Conservation (phyloP, 1,139 yeast species). For the Taphrina populina region DNA sequence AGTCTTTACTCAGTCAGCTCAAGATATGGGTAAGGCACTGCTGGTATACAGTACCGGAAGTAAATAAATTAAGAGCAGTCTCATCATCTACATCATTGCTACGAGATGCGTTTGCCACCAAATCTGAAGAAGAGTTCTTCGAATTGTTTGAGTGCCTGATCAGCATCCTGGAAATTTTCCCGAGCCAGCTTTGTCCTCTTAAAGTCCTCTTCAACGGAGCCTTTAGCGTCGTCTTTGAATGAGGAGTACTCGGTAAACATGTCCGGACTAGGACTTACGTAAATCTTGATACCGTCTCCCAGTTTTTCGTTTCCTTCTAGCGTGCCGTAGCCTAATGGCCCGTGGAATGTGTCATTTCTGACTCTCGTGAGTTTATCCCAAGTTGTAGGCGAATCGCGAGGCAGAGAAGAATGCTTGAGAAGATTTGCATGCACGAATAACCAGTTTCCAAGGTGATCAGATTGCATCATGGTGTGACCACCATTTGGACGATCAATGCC, state of each 20-base stretch:
- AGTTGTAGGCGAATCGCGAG: constrained; percentile 8
- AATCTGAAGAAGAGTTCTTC: constrained; percentile 3
- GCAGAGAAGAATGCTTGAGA: constrained; percentile 22
- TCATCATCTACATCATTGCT: not conserved
- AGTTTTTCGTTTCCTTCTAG: constrained; percentile 9
- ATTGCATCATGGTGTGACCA: constrained; percentile 29
- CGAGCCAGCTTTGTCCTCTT: not conserved
- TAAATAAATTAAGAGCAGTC: too few relatives aligned
- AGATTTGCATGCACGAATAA: constrained; percentile 30
- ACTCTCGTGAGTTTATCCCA: not conserved
- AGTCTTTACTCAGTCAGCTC: too few relatives aligned
- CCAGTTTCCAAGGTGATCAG: constrained; percentile 23
- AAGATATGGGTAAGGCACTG: too few relatives aligned
- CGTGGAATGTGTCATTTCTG: constrained; percentile 7
- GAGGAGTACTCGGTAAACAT: constrained; percentile 19
- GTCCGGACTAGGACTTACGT: constrained; percentile 1
- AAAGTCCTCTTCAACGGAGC: not conserved
- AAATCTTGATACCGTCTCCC: constrained; percentile 12
- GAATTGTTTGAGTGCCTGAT: constrained; percentile 7
- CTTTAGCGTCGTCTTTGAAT: constrained; percentile 5
- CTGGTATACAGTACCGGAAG: too few relatives aligned
- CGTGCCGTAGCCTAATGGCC: not conserved
- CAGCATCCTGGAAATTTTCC: constrained; percentile 7
- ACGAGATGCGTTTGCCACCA: constrained; percentile 2
- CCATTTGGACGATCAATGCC: constrained; percentile 9